Evolutionary conservation across 1,139 yeast genomes (phyloP), one percentile per base, ranked within the genome.

Genomic region (Scheffersomyces parashehatae): DNA sequence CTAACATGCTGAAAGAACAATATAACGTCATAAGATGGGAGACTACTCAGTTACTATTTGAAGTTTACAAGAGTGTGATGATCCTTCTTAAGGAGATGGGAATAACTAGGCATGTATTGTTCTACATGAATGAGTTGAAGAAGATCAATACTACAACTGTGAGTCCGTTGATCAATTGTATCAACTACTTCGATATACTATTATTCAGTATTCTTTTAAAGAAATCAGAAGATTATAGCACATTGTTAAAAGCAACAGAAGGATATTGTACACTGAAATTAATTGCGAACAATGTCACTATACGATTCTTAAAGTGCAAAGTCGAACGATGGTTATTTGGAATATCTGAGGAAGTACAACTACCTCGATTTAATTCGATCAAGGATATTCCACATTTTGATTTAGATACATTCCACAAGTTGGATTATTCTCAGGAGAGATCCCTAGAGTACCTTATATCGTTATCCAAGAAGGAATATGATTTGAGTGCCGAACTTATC

Each of bases 101-200:
- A 0, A 53, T 81, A 3, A 65, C 82, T 0, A 78, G 78, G 49
- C 88, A 83, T 43, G 67, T 79, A 34, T 66, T 68, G 3, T 80
- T 70, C 55, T 83, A 75, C 57, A 50, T 72, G 11, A 63, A 64
- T 5, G 89, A 84, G 50, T 65, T 77, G 35, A 57, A 60, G 7
- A 73, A 68, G 35, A 57, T 81, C 16, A 56, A 67, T 35, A 55
- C 53, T 7, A 41, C 61, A 2, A 66, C 54, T 13, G 49, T 54
- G 4, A 53, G 62, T 4, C 69, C 70, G 1, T 49, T 63, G n/a
- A 50, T 66, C 8, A 67, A 65, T 40, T 59, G 68, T 29, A 40
- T 56, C 10, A 61, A 64, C 41, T 45, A 50, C 39, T 58, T 56
- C 41, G 60, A 56, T 35, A 48, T 54, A 43, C 48, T 54, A 14